phyloP scores from a whole-genome alignment of 495 filamentous ascomycete genomes.

The Penicillium canariense region DNA sequence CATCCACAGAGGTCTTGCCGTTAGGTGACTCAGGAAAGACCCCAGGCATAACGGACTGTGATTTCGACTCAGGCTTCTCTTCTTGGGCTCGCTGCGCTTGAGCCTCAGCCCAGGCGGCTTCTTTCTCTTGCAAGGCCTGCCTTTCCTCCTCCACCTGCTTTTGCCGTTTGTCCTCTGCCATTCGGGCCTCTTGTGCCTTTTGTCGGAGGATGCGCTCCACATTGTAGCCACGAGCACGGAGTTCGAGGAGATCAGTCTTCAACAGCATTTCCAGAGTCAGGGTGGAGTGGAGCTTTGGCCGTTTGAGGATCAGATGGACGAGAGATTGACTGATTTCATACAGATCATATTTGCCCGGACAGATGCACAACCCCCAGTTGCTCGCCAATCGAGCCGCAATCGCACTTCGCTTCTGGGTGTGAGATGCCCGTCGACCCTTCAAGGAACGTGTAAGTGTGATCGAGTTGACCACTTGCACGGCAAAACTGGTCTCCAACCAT shows the following conservation, averaged over 20 bases:
- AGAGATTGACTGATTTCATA: conserved; percentile 88
- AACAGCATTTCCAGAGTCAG: conserved; percentile 86
- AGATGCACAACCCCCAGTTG: conserved; percentile 55
- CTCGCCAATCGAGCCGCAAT: conserved; percentile 54
- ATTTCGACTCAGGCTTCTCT: conserved; percentile 26
- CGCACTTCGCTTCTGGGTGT: conserved; percentile 67
- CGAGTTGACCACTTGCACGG: conserved; percentile 69
- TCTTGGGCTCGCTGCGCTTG: conserved; percentile 34
- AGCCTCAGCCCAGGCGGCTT: conserved; percentile 50
- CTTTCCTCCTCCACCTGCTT: conserved; percentile 75
- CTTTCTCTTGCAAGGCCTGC: conserved; percentile 60
- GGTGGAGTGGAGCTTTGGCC: conserved; percentile 81
- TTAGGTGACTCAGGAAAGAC: conserved; percentile 64
- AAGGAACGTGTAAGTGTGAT: conserved; percentile 74
- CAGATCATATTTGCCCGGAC: conserved; percentile 63
- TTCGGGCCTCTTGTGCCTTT: conserved; percentile 77
- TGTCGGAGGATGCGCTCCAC: conserved; percentile 86
- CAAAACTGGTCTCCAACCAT: conserved; percentile 87
- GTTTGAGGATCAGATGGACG: conserved; percentile 70
- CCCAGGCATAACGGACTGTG: conserved; percentile 59
- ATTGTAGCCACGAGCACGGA: conserved; percentile 86
- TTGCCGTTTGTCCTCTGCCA: conserved; percentile 77
- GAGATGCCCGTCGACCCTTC: conserved; percentile 60
- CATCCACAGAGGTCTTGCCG: conserved; percentile 24
- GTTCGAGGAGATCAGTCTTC: conserved; percentile 71